Conservation (phyloP, 139 green algal genomes). For the Volvox africanus region DNA sequence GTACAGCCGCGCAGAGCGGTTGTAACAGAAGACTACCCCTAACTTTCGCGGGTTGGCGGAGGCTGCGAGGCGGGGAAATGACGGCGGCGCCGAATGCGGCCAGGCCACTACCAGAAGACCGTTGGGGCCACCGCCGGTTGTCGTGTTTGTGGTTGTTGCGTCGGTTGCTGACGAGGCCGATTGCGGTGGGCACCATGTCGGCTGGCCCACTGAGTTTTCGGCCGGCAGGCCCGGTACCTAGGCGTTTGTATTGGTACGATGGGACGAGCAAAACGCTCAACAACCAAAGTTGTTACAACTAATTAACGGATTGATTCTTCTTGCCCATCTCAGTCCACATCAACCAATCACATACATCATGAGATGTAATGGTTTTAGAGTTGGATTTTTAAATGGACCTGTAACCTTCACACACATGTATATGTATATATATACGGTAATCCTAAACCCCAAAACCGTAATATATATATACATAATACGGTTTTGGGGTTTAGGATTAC, state of each 20-base stretch:
- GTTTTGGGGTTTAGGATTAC: too few species aligned
- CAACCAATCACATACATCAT: too few species aligned
- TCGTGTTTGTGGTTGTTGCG: neutral
- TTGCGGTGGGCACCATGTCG: constrained; percentile 17
- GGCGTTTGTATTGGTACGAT: neutral
- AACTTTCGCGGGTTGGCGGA: constrained; percentile 57
- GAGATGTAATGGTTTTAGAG: too few species aligned
- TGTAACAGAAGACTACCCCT: constrained; percentile 93
- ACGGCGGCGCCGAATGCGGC: constrained; percentile 61
- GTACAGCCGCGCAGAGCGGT: constrained; percentile 81
- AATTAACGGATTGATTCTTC: too few species aligned
- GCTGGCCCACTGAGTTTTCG: constrained; percentile 38
- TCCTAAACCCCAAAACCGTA: too few species aligned
- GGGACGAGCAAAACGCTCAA: neutral
- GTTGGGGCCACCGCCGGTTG: constrained; percentile 26
- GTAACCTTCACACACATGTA: too few species aligned
- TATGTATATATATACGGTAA: too few species aligned
- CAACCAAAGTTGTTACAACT: too few species aligned
- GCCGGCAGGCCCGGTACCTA: constrained; percentile 33
- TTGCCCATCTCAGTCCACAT: too few species aligned
- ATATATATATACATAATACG: too few species aligned
- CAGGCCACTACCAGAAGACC: constrained; percentile 84
- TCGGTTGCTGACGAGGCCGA: neutral
- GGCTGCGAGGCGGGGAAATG: neutral
- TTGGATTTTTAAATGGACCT: too few species aligned